Conservation (phyloP, 345 rosid species). For the Mangifera indica region DNA sequence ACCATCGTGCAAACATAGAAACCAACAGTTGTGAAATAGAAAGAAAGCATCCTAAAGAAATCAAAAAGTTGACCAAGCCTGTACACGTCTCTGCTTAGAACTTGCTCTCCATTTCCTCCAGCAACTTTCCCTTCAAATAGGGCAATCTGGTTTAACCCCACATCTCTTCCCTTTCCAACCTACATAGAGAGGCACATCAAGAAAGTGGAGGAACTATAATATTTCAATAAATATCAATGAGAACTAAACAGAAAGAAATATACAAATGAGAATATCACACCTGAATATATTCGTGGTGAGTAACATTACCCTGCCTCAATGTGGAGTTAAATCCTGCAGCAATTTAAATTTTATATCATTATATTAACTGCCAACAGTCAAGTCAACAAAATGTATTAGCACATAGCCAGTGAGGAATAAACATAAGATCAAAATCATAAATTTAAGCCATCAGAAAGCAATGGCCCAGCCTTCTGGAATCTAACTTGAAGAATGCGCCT, state of each 20-base stretch:
- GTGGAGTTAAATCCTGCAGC: conserved; percentile 95
- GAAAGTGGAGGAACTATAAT: conserved; percentile 7
- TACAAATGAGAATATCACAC: conserved; percentile 31
- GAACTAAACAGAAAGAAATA: neutral
- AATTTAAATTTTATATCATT: conserved; percentile 15
- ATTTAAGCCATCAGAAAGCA: neutral
- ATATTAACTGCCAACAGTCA: neutral
- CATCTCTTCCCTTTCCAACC: conserved; percentile 99
- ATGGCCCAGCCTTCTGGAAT: neutral
- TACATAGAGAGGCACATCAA: conserved; percentile 31
- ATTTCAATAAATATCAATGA: neutral
- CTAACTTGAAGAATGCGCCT: neutral
- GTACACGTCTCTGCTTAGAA: conserved; percentile 93
- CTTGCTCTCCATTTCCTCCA: conserved; percentile 99
- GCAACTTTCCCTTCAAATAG: conserved; percentile 98
- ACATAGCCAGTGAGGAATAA: too few species aligned
- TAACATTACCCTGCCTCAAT: conserved; percentile 90
- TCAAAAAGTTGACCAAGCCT: conserved; percentile 96
- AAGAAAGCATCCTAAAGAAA: conserved; percentile 97
- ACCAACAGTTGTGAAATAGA: conserved; percentile 96
- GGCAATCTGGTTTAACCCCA: conserved; percentile 97
- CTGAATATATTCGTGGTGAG: conserved; percentile 99
- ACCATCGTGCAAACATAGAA: conserved; percentile 98
- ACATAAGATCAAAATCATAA: too few species aligned
- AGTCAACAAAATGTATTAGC: too few species aligned